These are phyloP conservation scores for Schwanniomyces pseudopolymorphus DNA, from an alignment of 805 yeast species.

Conservation along the genomic window DNA sequence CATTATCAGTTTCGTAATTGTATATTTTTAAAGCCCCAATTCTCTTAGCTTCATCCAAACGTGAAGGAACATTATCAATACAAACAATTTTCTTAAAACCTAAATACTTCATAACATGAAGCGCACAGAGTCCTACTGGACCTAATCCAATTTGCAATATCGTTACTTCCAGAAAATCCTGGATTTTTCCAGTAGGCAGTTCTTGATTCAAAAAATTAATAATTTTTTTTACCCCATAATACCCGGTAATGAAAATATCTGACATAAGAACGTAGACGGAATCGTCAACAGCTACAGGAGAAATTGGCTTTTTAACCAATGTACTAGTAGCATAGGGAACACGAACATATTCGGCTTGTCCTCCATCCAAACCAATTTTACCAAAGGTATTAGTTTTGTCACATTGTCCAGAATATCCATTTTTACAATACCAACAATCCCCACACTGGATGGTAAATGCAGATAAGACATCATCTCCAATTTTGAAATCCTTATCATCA, in stretches of 20 bases:
- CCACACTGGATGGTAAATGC: slow-evolving; percentile 61
- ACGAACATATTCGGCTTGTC: slow-evolving; percentile 60
- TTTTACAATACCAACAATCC: slow-evolving; percentile 55
- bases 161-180: slow-evolving; percentile 24
- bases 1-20: slow-evolving; percentile 40
- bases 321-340: slow-evolving; percentile 59
- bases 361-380: slow-evolving; percentile 55
- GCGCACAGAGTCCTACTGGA: slow-evolving; percentile 58
- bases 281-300: slow-evolving; percentile 32
- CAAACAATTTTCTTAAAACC: slow-evolving; percentile 48
- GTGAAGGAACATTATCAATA: slow-evolving; percentile 48
- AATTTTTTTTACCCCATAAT: slow-evolving; percentile 54
- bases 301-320: slow-evolving; percentile 42
- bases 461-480: slow-evolving; percentile 49
- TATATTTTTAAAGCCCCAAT: slow-evolving; percentile 52
- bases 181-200: slow-evolving; percentile 17
- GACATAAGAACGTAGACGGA: slow-evolving; percentile 56
- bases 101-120: slow-evolving; percentile 41
- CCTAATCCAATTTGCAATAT: slow-evolving; percentile 60
- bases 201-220: slow-evolving; percentile 37
- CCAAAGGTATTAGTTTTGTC: slow-evolving; percentile 57
- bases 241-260: slow-evolving; percentile 65
- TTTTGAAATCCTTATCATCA: slow-evolving; percentile 24
- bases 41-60: slow-evolving; percentile 43
- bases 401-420: slow-evolving; percentile 57